phyloP scores from a whole-genome alignment of 257 asterid species.

The Mentha longifolia region DNA sequence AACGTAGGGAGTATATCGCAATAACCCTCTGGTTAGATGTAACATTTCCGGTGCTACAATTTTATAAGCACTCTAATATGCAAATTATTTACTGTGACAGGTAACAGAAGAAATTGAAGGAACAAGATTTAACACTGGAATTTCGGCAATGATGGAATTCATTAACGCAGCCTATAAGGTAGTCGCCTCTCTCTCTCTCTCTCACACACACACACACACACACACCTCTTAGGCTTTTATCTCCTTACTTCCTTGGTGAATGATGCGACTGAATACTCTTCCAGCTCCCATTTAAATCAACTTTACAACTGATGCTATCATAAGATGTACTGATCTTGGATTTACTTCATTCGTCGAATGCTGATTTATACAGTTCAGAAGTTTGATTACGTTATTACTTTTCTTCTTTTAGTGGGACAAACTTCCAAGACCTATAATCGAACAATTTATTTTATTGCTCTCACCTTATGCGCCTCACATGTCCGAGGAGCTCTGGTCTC shows the following conservation, averaged over 20 bases:
- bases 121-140: conserved; percentile 95
- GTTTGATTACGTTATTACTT: conserved; percentile 23
- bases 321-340: not conserved
- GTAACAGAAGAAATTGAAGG: conserved; percentile 93
- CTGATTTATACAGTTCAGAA: conserved; percentile 4
- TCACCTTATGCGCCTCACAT: conserved; percentile 98
- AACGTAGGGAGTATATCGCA: too few species aligned
- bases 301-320: not conserved
- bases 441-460: conserved; percentile 76
- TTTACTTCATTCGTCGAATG: not conserved
- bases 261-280: not conserved
- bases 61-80: not conserved
- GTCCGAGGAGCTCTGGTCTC: conserved; percentile 97
- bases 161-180: conserved; percentile 94
- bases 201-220: not conserved
- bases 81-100: conserved; percentile 44
- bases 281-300: not conserved
- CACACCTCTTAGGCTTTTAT: not conserved
- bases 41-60: too few species aligned
- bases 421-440: conserved; percentile 70
- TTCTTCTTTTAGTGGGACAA: conserved; percentile 79
- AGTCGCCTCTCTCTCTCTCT: not conserved
- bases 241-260: not conserved
- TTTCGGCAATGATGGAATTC: conserved; percentile 99
- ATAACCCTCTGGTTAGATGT: too few species aligned